These are phyloP conservation scores for Rhizopogon vulgaris DNA, from an alignment of 768 basidiomycete species.

Conservation along the genomic window DNA sequence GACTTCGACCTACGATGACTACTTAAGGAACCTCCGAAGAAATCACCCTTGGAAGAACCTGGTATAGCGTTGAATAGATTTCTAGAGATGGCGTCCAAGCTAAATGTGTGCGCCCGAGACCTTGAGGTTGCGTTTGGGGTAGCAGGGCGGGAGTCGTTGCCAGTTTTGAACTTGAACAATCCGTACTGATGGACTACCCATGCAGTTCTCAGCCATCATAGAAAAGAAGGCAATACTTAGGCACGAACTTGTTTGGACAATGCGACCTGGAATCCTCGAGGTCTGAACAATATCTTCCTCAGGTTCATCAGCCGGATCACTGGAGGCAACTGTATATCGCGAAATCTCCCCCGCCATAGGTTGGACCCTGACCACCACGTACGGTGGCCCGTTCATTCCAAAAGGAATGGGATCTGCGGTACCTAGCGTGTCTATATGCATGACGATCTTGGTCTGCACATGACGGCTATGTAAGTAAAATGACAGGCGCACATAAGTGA, in stretches of 20 bases:
- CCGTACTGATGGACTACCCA: slow-evolving; percentile 78
- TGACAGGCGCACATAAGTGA: not conserved
- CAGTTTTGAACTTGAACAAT: slow-evolving; percentile 82
- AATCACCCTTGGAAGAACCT: slow-evolving; percentile 64
- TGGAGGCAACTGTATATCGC: slow-evolving; percentile 71
- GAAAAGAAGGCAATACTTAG: not conserved
- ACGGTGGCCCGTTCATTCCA: slow-evolving; percentile 62
- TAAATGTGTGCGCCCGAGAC: slow-evolving; percentile 74
- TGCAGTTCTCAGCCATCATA: not conserved
- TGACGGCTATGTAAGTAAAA: slow-evolving; percentile 3
- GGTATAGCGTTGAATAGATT: slow-evolving; percentile 76
- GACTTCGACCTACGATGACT: slow-evolving; percentile 67
- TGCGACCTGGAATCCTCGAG: slow-evolving; percentile 61
- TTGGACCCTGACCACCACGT: slow-evolving; percentile 75
- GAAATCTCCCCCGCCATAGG: slow-evolving; percentile 80
- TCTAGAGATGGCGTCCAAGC: slow-evolving; percentile 83
- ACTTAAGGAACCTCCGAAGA: slow-evolving; percentile 70
- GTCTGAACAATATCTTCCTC: slow-evolving; percentile 85
- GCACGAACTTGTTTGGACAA: slow-evolving; percentile 75
- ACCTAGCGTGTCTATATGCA: slow-evolving; percentile 78
- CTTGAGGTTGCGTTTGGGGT: slow-evolving; percentile 81
- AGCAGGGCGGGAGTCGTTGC: slow-evolving; percentile 68
- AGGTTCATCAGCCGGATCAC: slow-evolving; percentile 63
- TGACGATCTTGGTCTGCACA: slow-evolving; percentile 74
- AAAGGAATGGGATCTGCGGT: slow-evolving; percentile 75